Evolutionary conservation across 805 yeast genomes (phyloP).

Genomic region (Jamesozyma gamospora): DNA sequence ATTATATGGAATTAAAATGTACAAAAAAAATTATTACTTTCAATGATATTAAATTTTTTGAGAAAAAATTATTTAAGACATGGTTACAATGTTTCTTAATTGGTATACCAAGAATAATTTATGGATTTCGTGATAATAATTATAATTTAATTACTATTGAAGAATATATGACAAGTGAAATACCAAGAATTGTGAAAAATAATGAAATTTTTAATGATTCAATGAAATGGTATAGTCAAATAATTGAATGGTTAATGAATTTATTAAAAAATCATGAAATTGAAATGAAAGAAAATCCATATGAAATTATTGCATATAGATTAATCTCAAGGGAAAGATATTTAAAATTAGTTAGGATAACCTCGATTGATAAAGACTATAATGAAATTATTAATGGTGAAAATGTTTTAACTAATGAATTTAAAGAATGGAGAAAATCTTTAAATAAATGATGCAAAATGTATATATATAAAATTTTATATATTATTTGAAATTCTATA

Average conservation of each 20-base stretch:
- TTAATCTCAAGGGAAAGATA: conserved; percentile 41
- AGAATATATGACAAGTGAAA: conserved; percentile 62
- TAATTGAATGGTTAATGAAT: conserved; percentile 62
- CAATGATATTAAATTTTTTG: conserved; percentile 53
- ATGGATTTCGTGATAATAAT: conserved; percentile 78
- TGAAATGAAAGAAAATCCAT: conserved; percentile 39
- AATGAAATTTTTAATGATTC: conserved; percentile 54
- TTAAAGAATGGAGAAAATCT: conserved; percentile 41
- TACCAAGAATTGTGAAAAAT: conserved; percentile 56
- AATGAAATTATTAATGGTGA: conserved; percentile 31
- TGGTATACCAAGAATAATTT: conserved; percentile 68
- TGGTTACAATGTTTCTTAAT: conserved; percentile 94
- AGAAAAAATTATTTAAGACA: conserved; percentile 63
- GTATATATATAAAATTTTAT: neutral
- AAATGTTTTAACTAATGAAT: conserved; percentile 37
- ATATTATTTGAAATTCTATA: conserved; percentile 21
- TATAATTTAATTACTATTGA: conserved; percentile 57
- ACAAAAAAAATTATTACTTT: conserved; percentile 44
- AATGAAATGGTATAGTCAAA: conserved; percentile 76
- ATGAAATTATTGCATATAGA: conserved; percentile 46
- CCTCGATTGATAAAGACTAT: conserved; percentile 28
- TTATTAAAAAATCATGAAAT: conserved; percentile 20
- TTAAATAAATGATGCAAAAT: conserved; percentile 2
- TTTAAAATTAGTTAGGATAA: conserved; percentile 38
- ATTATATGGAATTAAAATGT: conserved; percentile 84